These are phyloP conservation scores for Tulasnella sp. DNA, from an alignment of 768 basidiomycete species.

Conservation along the genomic window DNA sequence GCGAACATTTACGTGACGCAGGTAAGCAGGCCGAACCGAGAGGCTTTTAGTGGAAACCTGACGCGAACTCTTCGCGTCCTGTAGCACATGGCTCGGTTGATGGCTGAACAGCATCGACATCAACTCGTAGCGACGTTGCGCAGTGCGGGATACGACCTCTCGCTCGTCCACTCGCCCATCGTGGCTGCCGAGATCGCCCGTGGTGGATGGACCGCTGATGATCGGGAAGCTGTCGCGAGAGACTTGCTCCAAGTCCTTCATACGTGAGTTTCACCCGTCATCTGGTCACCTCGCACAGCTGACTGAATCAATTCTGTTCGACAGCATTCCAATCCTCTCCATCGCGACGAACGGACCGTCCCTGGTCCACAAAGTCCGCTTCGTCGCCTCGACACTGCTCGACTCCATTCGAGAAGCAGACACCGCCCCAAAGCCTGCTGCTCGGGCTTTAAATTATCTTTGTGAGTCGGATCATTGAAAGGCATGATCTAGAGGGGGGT, in stretches of 20 bases:
- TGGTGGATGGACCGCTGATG: conserved; percentile 36
- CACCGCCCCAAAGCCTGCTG: conserved; percentile 66
- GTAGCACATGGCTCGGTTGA: conserved; percentile 86
- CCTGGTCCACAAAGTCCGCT: conserved; percentile 77
- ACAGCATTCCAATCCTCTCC: conserved; percentile 82
- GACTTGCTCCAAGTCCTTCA: conserved; percentile 80
- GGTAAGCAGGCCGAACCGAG: conserved; percentile 32
- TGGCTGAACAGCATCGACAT: conserved; percentile 84
- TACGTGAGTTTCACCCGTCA: conserved; percentile 33
- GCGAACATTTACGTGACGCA: conserved; percentile 88
- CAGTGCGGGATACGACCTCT: conserved; percentile 23
- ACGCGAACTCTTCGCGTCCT: not conserved
- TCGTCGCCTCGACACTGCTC: conserved; percentile 80
- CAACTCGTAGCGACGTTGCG: conserved; percentile 63
- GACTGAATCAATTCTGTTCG: not conserved
- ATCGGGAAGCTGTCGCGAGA: conserved; percentile 73
- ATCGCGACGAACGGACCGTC: conserved; percentile 67
- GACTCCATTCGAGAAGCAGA: conserved; percentile 76
- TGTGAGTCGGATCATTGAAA: conserved; percentile 38
- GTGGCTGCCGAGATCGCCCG: conserved; percentile 11
- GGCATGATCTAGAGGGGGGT: not conserved
- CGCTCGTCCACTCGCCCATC: not conserved
- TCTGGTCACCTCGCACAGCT: not conserved
- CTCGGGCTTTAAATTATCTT: conserved; percentile 75
- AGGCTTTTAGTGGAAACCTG: not conserved